These are phyloP conservation scores for Microcyclosporella mali DNA, from an alignment of 2,329 filamentous ascomycete species.

Conservation along the genomic window DNA sequence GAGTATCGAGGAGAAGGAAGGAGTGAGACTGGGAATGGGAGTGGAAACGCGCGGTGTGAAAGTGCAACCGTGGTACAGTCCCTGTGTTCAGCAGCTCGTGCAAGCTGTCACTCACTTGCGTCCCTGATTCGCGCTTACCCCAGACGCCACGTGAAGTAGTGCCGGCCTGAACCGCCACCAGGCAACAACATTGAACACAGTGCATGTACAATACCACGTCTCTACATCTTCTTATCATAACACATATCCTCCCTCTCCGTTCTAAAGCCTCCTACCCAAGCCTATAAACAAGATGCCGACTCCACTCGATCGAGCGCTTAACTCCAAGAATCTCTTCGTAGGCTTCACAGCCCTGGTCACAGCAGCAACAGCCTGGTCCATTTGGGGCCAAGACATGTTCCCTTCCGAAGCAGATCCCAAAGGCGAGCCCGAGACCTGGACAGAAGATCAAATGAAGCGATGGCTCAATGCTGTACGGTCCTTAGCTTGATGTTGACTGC, in stretches of 20 bases:
- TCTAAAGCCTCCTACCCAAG: too few species aligned
- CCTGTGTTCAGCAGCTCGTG: not conserved
- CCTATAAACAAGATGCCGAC: conserved; percentile 39
- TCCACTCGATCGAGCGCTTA: conserved; percentile 43
- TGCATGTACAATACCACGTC: not conserved
- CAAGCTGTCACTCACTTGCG: conserved; percentile 5
- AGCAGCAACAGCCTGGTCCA: conserved; percentile 73
- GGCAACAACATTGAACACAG: too few species aligned
- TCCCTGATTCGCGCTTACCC: conserved; percentile 1
- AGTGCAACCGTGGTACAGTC: not conserved
- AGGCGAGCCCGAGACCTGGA: conserved; percentile 69
- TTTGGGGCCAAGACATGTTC: conserved; percentile 82
- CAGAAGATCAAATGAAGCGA: conserved; percentile 66
- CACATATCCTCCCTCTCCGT: too few species aligned
- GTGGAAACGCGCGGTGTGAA: not conserved
- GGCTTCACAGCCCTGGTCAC: conserved; percentile 78
- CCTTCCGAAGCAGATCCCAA: conserved; percentile 68
- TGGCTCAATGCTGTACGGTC: conserved; percentile 73
- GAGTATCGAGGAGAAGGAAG: conserved; percentile 1
- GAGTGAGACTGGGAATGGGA: not conserved
- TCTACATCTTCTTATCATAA: not conserved
- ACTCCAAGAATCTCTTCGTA: conserved; percentile 41
- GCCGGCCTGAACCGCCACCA: conserved; percentile 1
- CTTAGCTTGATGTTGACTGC: not conserved
- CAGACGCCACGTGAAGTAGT: conserved; percentile 6